Percentiles rank a stretch among this genome's conserved stretches.
phyloP scores from a whole-genome alignment of 2,329 filamentous ascomycete species.

The Fusarium scirpi region DNA sequence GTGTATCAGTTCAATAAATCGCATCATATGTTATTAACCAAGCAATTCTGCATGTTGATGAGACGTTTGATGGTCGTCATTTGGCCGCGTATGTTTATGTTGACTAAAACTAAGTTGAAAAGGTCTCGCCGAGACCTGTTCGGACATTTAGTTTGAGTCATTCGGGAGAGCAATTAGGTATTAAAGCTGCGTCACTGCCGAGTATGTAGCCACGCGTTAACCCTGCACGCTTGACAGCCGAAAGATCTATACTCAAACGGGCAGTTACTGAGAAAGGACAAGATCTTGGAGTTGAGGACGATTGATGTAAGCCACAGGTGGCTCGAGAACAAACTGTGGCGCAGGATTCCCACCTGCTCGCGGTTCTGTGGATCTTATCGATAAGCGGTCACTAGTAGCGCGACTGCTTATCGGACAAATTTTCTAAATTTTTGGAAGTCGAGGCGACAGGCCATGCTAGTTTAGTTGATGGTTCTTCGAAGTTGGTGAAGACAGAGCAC shows the following conservation, averaged over 20 bases:
- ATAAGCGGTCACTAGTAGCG: slow-evolving; percentile 30
- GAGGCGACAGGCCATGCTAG: slow-evolving; percentile 29
- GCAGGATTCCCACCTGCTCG: not conserved
- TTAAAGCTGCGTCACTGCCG: slow-evolving; percentile 20
- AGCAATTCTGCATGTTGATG: not conserved
- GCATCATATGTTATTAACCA: not conserved
- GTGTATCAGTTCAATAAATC: not conserved
- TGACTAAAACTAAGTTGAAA: too few relatives aligned
- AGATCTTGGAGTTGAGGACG: not conserved
- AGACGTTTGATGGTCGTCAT: slow-evolving; percentile 7
- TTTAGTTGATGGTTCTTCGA: slow-evolving; percentile 38
- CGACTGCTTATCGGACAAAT: slow-evolving; percentile 39
- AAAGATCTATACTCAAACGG: slow-evolving; percentile 37
- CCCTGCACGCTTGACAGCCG: slow-evolving; percentile 9
- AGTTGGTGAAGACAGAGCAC: slow-evolving; percentile 45
- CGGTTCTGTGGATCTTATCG: slow-evolving; percentile 24
- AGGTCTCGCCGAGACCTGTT: not conserved
- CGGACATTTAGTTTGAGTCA: not conserved
- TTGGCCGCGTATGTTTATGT: slow-evolving; percentile 4
- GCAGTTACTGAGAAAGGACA: slow-evolving; percentile 20
- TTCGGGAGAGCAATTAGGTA: not conserved
- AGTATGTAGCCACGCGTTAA: slow-evolving; percentile 7
- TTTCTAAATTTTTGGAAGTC: slow-evolving; percentile 47
- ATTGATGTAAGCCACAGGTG: slow-evolving; percentile 19
- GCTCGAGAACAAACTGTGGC: not conserved